A percentile compares a stretch with the other conserved stretches of the same genome.
phyloP scores from a whole-genome alignment of 2,329 filamentous ascomycete species.

The Colletotrichum sp. region DNA sequence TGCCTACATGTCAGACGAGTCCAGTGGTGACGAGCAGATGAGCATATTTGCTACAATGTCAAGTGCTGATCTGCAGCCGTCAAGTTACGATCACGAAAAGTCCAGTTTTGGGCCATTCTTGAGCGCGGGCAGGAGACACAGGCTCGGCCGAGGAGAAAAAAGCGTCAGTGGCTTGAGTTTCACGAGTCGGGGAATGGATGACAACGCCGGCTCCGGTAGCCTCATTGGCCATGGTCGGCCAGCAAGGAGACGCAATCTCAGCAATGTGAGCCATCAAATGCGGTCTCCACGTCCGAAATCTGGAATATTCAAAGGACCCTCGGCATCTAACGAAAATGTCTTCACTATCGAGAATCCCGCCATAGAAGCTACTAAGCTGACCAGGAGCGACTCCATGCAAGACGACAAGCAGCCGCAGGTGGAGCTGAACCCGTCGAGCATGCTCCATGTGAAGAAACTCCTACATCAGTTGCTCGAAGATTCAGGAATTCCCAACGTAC shows the following conservation, averaged over 20 bases:
- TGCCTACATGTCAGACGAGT: slow-evolving; percentile 94
- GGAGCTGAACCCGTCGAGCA: slow-evolving; percentile 85
- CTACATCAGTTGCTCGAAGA: slow-evolving; percentile 85
- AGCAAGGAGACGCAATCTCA: slow-evolving; percentile 79
- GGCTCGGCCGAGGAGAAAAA: slow-evolving; percentile 76
- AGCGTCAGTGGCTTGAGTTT: slow-evolving; percentile 74
- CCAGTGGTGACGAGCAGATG: slow-evolving; percentile 90
- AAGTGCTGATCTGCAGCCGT: slow-evolving; percentile 66
- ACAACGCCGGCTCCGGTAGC: slow-evolving; percentile 60
- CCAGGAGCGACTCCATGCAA: slow-evolving; percentile 84
- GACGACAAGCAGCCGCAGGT: slow-evolving; percentile 76
- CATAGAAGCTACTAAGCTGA: slow-evolving; percentile 56
- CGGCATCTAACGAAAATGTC: slow-evolving; percentile 55
- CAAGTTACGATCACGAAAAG: slow-evolving; percentile 77
- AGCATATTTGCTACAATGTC: slow-evolving; percentile 81
- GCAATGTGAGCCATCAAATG: slow-evolving; percentile 77
- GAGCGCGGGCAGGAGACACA: slow-evolving; percentile 75
- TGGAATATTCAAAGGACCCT: slow-evolving; percentile 60
- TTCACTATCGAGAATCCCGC: slow-evolving; percentile 50
- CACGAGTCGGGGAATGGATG: slow-evolving; percentile 72
- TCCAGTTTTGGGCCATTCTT: slow-evolving; percentile 75
- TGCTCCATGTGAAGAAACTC: slow-evolving; percentile 86
- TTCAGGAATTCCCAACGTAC: slow-evolving; percentile 71
- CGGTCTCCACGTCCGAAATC: slow-evolving; percentile 74
- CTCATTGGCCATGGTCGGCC: slow-evolving; percentile 66